Evolutionary conservation across 352 stramenopile species (phyloP).

Genomic region (Phytophthora sp.): DNA sequence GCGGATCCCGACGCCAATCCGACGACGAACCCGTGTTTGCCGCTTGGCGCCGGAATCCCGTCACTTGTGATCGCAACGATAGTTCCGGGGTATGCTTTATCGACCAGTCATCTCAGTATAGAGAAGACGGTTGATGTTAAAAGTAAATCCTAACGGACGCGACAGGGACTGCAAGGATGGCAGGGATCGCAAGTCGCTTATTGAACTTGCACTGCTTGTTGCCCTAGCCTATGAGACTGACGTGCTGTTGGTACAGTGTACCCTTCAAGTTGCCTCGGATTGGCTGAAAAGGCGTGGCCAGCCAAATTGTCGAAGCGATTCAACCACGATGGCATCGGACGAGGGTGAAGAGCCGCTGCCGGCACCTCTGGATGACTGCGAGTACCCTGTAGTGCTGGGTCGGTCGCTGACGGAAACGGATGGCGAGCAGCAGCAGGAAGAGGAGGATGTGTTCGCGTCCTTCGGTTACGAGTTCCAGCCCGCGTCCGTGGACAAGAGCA

Average conservation of each 20-base stretch:
- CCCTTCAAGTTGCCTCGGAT: slow-evolving; percentile 21
- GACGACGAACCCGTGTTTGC: slow-evolving; percentile 29
- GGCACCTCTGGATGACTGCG: slow-evolving; percentile 46
- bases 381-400: slow-evolving; percentile 66
- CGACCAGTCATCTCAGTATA: neutral
- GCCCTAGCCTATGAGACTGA: slow-evolving; percentile 32
- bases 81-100: slow-evolving; percentile 1
- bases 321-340: slow-evolving; percentile 16
- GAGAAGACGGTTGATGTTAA: neutral
- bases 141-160: slow-evolving; percentile 14
- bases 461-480: slow-evolving; percentile 89
- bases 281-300: slow-evolving; percentile 25
- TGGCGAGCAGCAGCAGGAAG: slow-evolving; percentile 5
- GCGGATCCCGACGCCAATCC: slow-evolving; percentile 8
- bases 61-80: neutral
- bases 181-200: slow-evolving; percentile 26
- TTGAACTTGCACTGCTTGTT: slow-evolving; percentile 40
- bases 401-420: slow-evolving; percentile 40
- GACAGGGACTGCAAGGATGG: neutral
- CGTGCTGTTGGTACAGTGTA: slow-evolving; percentile 42
- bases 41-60: slow-evolving; percentile 20
- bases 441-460: slow-evolving; percentile 46
- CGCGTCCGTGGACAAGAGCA: slow-evolving; percentile 73
- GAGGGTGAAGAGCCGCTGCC: slow-evolving; percentile 5
- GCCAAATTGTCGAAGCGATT: slow-evolving; percentile 16